phyloP scores from a whole-genome alignment of 2,329 filamentous ascomycete genomes.

The Parastagonospora avenae region DNA sequence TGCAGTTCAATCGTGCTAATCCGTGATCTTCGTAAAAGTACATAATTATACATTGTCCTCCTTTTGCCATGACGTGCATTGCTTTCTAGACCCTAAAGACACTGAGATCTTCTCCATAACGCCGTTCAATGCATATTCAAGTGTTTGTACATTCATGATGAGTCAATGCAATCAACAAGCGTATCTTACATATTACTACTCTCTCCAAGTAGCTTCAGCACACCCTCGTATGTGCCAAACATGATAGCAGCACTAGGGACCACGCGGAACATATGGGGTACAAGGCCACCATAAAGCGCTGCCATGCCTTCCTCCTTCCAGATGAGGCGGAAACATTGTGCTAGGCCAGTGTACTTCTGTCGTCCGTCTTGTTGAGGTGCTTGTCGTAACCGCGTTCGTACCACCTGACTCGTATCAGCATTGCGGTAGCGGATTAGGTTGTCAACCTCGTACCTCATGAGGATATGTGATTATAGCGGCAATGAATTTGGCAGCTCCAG shows the following conservation, averaged over 20 bases:
- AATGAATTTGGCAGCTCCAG: constrained; percentile 83
- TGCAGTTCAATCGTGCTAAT: too few relatives aligned
- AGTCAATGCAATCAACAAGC: not conserved
- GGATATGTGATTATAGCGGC: constrained; percentile 88
- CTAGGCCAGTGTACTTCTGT: constrained; percentile 84
- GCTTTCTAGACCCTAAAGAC: not conserved
- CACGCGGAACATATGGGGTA: constrained; percentile 86
- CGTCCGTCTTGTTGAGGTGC: constrained; percentile 74
- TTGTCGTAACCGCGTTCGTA: constrained; percentile 82
- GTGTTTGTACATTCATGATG: constrained; percentile 2
- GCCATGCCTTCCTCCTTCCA: constrained; percentile 87
- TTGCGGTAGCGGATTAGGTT: not conserved
- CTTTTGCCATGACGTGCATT: not conserved
- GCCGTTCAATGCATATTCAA: constrained; percentile 11
- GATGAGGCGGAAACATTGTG: constrained; percentile 86
- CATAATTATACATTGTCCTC: not conserved
- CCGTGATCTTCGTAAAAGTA: too few relatives aligned
- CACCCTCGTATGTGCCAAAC: constrained; percentile 81
- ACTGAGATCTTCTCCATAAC: constrained; percentile 3
- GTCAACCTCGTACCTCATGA: constrained; percentile 70
- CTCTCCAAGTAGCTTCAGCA: constrained; percentile 54
- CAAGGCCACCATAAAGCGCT: constrained; percentile 86
- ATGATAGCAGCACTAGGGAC: constrained; percentile 94
- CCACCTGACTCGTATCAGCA: constrained; percentile 59
- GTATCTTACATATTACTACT: constrained; percentile 44